Evolutionary conservation across 495 filamentous ascomycete genomes (phyloP).

Genomic region (Xylaria bambusicola): DNA sequence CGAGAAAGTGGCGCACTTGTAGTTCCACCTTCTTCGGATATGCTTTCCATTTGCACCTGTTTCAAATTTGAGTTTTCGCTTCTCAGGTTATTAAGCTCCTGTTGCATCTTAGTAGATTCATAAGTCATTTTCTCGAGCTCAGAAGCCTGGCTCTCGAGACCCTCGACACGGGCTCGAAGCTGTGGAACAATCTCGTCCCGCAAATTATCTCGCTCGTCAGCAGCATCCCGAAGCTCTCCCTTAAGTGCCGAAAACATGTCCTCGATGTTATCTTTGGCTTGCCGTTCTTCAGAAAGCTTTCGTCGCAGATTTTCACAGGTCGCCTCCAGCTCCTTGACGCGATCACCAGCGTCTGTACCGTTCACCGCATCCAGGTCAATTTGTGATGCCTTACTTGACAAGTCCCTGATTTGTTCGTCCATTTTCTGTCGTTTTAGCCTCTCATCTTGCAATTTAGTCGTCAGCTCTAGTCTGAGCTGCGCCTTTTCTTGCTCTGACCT

Average conservation of each 20-base stretch:
- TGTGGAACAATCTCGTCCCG: conserved; percentile 82
- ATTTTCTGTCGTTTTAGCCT: conserved; percentile 69
- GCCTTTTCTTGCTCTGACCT: conserved; percentile 90
- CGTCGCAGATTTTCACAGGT: conserved; percentile 78
- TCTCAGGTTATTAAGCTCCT: conserved; percentile 71
- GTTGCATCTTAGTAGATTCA: conserved; percentile 75
- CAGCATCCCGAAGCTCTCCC: conserved; percentile 75
- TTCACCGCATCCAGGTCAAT: conserved; percentile 51
- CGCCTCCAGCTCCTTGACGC: conserved; percentile 73
- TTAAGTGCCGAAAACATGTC: conserved; percentile 83
- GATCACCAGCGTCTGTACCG: conserved; percentile 50
- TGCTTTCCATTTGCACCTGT: conserved; percentile 32
- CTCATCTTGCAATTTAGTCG: conserved; percentile 82
- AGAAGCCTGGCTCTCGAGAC: conserved; percentile 67
- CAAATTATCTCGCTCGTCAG: conserved; percentile 88
- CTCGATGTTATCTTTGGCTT: conserved; percentile 91
- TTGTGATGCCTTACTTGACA: conserved; percentile 73
- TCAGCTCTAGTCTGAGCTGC: conserved; percentile 78
- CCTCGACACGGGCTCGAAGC: conserved; percentile 70
- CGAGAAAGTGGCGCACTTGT: conserved; percentile 36
- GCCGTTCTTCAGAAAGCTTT: conserved; percentile 79
- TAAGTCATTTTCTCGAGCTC: conserved; percentile 70
- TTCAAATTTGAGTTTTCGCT: conserved; percentile 61
- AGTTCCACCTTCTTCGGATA: conserved; percentile 30
- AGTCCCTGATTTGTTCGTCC: conserved; percentile 76